Percentiles rank a stretch among this genome's conserved stretches.
phyloP scores from a whole-genome alignment of 2,329 filamentous ascomycete species.

The Tolypocladium tropicale region DNA sequence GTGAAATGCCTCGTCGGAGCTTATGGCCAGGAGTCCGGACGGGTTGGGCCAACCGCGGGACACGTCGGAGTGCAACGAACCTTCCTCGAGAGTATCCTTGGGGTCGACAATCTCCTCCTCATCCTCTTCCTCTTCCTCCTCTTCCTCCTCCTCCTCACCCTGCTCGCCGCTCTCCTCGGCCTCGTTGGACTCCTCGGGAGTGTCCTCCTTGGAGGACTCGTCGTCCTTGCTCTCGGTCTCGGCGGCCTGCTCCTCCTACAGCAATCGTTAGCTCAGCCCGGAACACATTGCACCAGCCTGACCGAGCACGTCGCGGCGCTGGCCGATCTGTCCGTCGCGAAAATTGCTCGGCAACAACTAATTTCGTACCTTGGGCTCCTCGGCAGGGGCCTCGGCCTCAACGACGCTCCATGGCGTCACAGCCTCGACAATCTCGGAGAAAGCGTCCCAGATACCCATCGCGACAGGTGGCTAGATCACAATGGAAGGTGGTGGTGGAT shows the following conservation, averaged over 20 bases:
- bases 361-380: conserved; percentile 46
- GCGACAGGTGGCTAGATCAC: conserved; percentile 28
- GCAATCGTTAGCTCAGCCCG: background rate
- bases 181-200: conserved; percentile 14
- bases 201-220: conserved; percentile 14
- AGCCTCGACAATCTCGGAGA: conserved; percentile 54
- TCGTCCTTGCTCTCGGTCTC: conserved; percentile 45
- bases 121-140: conserved; percentile 65
- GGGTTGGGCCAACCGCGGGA: background rate
- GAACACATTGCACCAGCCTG: background rate
- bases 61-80: conserved; percentile 45
- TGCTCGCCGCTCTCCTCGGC: conserved; percentile 37
- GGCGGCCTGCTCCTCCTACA: conserved; percentile 26
- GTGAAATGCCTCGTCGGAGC: conserved; percentile 10
- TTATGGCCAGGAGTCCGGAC: background rate
- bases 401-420: conserved; percentile 54
- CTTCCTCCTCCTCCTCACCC: conserved; percentile 53
- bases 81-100: conserved; percentile 84
- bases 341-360: background rate
- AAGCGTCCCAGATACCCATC: conserved; percentile 59
- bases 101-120: conserved; percentile 80
- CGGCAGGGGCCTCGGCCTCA: conserved; percentile 58
- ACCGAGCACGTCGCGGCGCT: background rate
- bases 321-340: background rate
- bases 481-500: conserved; percentile 30